Percentiles rank a stretch among this genome's conserved stretches.
These are phyloP conservation scores for Tricholomella constricta DNA, from an alignment of 768 basidiomycete genomes.

Conservation along the genomic window DNA sequence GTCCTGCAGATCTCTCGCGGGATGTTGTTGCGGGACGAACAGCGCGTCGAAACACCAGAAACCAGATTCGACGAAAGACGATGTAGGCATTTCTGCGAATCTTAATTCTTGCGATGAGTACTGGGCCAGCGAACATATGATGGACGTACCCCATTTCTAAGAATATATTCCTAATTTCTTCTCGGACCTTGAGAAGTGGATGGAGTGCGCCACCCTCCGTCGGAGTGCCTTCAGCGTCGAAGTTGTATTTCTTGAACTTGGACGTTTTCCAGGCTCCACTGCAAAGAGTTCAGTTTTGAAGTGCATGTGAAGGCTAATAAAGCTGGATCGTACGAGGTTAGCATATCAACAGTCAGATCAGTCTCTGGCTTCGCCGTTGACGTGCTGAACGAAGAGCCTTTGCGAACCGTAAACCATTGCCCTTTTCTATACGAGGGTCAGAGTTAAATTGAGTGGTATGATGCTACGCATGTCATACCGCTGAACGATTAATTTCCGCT, in stretches of 20 bases:
- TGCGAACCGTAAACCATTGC: conserved; percentile 89
- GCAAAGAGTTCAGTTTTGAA: conserved; percentile 12
- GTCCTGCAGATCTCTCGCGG: conserved; percentile 95
- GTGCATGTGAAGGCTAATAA: not conserved
- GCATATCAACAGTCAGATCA: conserved; percentile 94
- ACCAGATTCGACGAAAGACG: conserved; percentile 92
- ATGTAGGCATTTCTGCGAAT: conserved; percentile 98
- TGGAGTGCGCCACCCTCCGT: conserved; percentile 92
- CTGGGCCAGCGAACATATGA: not conserved
- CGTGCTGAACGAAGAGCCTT: conserved; percentile 86
- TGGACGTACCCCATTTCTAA: conserved; percentile 91
- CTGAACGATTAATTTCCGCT: conserved; percentile 86
- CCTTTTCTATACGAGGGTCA: conserved; percentile 66
- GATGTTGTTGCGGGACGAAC: conserved; percentile 99
- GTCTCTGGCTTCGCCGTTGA: conserved; percentile 93
- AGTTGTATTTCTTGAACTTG: conserved; percentile 97
- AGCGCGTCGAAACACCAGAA: conserved; percentile 99
- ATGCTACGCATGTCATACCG: conserved; percentile 50
- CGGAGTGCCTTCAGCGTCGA: conserved; percentile 92
- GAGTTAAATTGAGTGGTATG: not conserved
- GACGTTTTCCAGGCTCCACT: conserved; percentile 96
- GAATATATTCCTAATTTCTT: conserved; percentile 97
- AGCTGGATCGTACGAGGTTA: conserved; percentile 69
- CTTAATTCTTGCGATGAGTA: conserved; percentile 40
- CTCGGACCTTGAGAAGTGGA: conserved; percentile 94